Base-by-base conservation (phyloP, 306 rosid species). In the Trifolium repens region DNA sequence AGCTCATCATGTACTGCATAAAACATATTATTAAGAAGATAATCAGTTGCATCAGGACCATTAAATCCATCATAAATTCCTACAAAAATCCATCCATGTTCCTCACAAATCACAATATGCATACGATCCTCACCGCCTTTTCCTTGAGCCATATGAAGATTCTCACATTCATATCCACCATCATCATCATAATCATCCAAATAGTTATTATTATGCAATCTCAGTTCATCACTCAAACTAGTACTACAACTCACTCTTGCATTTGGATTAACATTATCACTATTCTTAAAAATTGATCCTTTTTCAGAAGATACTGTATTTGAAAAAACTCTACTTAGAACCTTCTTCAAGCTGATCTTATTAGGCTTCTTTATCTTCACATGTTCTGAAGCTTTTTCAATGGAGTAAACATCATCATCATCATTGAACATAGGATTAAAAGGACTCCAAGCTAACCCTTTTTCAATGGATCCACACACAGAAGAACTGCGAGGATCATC, bases 1-100 rank as follows among this genome's bases (percentile, higher is more conserved):
- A 91, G 85, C 43, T 91, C 94, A 47, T 80, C 84, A 43, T 80
- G 76, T 17, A 91, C 86, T 3, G 81, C 84, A 22, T 73, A 35
- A 53, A 89, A 91, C 66, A 94, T 87, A 79, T 88, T 87, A 15
- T 89, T 69, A 10, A 88, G 83, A 63, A 94, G 84, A 75, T 71
- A 89, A 82, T 94, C 96, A 44, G 98, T 90, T 5, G 98, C 97
- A 83, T 89, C 98, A 17, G 97, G 97, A 22, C 98, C 98, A 58
- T 88, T 91, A 17, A 94, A 94, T 16, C 98, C 98, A 71, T 91
- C 98, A 72, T 91, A 94, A 65, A 94, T 91, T 27, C 97, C 98
- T 2, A 90, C 96, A 11, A 82, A 91, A 77, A 88, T 84, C 98
- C 96, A 91, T n/a, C 87, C 94, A 46, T 86, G 85, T 19, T 87